A percentile compares a stretch with the other conserved stretches of the same genome.
phyloP scores from a whole-genome alignment of 2,329 filamentous ascomycete species.

The Byssothecium circinans region DNA sequence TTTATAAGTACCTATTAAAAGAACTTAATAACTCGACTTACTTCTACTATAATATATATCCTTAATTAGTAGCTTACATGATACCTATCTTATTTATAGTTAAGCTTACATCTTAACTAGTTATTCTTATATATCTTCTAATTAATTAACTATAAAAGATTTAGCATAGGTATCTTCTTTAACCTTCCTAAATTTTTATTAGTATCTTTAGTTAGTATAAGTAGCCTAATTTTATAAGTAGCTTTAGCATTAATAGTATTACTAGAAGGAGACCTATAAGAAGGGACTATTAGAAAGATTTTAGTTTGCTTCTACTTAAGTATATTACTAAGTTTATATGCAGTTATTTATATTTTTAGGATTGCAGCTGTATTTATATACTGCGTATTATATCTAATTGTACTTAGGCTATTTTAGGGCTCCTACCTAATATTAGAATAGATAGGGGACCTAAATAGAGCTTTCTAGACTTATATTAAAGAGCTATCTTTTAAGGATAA shows the following conservation, averaged over 20 bases:
- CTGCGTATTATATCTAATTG: background rate
- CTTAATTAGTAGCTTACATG: conserved; percentile 2
- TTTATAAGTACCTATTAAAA: conserved; percentile 7
- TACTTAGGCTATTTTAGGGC: background rate
- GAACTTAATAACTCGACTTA: conserved; percentile 4
- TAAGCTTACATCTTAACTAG: conserved; percentile 4
- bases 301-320: background rate
- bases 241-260: background rate
- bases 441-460: background rate
- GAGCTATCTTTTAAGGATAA: background rate
- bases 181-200: background rate
- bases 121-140: conserved; percentile 6
- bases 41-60: conserved; percentile 8
- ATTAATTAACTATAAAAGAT: conserved; percentile 5
- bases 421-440: background rate
- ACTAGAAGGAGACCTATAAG: background rate
- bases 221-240: background rate
- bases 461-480: background rate
- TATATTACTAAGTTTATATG: background rate
- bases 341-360: background rate
- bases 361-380: background rate
- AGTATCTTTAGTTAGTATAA: background rate
- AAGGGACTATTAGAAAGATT: background rate
- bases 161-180: conserved; percentile 2
- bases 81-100: conserved; percentile 3